These are phyloP conservation scores for Kickxella alabastrina DNA, from an alignment of 192 early-diverging fungal species.

Conservation along the genomic window DNA sequence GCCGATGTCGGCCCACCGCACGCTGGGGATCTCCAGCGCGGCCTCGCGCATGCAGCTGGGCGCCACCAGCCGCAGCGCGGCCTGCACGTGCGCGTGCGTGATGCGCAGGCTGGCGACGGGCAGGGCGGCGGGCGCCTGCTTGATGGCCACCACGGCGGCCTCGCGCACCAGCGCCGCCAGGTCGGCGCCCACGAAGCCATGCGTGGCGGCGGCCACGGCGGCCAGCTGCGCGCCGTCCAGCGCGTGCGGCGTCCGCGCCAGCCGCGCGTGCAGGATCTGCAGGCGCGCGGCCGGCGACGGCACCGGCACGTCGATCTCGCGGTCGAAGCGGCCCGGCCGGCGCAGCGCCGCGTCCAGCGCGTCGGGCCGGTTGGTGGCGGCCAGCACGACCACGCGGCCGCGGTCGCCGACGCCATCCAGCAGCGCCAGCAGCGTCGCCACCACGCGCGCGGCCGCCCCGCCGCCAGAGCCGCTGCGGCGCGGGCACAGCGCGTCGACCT, in stretches of 20 bases:
- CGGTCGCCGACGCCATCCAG: constrained; percentile 72
- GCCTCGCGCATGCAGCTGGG: constrained; percentile 54
- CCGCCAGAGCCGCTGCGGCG: constrained; percentile 73
- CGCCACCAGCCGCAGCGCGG: constrained; percentile 14
- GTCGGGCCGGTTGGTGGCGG: constrained; percentile 90
- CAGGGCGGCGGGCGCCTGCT: constrained; percentile 22
- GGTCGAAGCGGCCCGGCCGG: constrained; percentile 90
- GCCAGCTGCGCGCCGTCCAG: constrained; percentile 59
- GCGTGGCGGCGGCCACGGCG: constrained; percentile 60
- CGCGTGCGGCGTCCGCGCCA: constrained; percentile 64
- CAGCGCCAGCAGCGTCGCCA: constrained; percentile 88
- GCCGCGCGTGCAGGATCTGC: constrained; percentile 69
- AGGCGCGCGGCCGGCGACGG: constrained; percentile 65
- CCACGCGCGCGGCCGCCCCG: constrained; percentile 86
- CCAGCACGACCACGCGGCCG: constrained; percentile 66
- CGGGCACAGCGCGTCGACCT: constrained; percentile 90
- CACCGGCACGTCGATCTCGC: constrained; percentile 94
- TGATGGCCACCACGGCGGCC: constrained; percentile 78
- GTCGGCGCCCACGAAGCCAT: constrained; percentile 99
- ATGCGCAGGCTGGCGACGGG: constrained; percentile 3
- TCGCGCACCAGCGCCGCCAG: constrained; percentile 81
- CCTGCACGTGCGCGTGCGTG: constrained; percentile 1
- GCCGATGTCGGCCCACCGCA: constrained; percentile 91
- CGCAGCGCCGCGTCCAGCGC: constrained; percentile 85
- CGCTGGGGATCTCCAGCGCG: constrained; percentile 88